Evolutionary conservation across 2,329 filamentous ascomycete species (phyloP).

Genomic region (Exutisphaerella laricina): DNA sequence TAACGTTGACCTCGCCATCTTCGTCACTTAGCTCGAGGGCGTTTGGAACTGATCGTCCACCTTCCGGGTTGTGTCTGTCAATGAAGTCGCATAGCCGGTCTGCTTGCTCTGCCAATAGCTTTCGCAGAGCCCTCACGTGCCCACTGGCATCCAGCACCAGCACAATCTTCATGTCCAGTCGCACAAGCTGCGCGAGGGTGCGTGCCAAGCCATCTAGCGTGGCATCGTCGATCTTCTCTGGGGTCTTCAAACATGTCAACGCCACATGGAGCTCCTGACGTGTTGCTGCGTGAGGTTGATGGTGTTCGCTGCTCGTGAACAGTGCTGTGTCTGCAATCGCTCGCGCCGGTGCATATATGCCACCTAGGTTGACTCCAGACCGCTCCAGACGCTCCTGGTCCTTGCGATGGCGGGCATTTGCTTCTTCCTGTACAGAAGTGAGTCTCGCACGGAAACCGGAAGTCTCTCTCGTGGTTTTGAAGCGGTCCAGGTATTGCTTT

Average conservation of each 20-base stretch:
- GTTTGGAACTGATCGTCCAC: conserved; percentile 63
- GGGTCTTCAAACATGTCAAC: conserved; percentile 73
- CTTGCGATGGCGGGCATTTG: conserved; percentile 20
- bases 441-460: conserved; percentile 26
- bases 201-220: conserved; percentile 70
- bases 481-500: conserved; percentile 83
- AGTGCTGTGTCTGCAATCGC: conserved; percentile 56
- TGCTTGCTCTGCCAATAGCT: conserved; percentile 52
- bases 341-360: conserved; percentile 53
- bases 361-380: conserved; percentile 56
- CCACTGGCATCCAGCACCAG: conserved; percentile 71
- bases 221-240: conserved; percentile 63
- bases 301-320: conserved; percentile 51
- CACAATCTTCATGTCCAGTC: conserved; percentile 74
- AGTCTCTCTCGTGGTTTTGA: conserved; percentile 48
- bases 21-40: conserved; percentile 36
- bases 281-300: conserved; percentile 30
- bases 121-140: conserved; percentile 17
- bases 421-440: conserved; percentile 18
- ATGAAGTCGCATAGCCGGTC: conserved; percentile 70
- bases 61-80: conserved; percentile 61
- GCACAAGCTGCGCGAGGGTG: conserved; percentile 76
- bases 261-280: conserved; percentile 64
- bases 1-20: conserved; percentile 36
- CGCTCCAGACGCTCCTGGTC: conserved; percentile 31